Conservation (phyloP, 1,284 basidiomycete species). For the Cutaneotrichosporon spelunceum region DNA sequence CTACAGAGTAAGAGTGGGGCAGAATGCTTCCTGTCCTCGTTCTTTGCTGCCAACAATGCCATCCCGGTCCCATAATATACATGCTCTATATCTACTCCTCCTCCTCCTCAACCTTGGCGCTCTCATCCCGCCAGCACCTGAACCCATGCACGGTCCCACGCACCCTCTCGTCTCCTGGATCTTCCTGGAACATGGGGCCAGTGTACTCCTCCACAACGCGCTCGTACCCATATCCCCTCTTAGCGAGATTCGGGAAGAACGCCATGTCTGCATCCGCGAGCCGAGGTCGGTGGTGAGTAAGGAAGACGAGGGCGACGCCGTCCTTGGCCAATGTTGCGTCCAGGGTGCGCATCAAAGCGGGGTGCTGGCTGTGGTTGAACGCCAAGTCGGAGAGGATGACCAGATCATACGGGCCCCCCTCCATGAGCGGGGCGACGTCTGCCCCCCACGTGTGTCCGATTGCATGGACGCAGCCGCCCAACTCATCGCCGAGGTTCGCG, state of each 20-base stretch:
- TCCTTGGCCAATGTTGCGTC: constrained; percentile 53
- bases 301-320: constrained; percentile 79
- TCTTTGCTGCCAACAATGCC: no score
- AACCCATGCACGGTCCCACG: constrained; percentile 62
- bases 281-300: constrained; percentile 84
- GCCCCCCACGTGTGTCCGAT: constrained; percentile 90
- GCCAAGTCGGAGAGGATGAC: constrained; percentile 84
- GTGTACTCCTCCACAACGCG: constrained; percentile 66
- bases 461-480: neutral
- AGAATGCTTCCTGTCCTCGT: no score
- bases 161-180: constrained; percentile 65
- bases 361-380: constrained; percentile 63
- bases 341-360: constrained; percentile 74
- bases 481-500: constrained; percentile 13
- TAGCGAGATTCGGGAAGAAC: constrained; percentile 61
- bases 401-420: constrained; percentile 62
- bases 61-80: neutral
- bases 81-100: neutral
- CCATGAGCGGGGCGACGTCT: constrained; percentile 59
- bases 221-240: constrained; percentile 70
- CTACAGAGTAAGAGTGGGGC: no score
- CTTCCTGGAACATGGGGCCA: constrained; percentile 82
- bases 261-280: constrained; percentile 78
- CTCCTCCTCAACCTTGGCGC: constrained; percentile 23
- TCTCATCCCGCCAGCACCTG: constrained; percentile 42